phyloP scores from a whole-genome alignment of 306 rosid genomes.

The Ziziphus jujuba region DNA sequence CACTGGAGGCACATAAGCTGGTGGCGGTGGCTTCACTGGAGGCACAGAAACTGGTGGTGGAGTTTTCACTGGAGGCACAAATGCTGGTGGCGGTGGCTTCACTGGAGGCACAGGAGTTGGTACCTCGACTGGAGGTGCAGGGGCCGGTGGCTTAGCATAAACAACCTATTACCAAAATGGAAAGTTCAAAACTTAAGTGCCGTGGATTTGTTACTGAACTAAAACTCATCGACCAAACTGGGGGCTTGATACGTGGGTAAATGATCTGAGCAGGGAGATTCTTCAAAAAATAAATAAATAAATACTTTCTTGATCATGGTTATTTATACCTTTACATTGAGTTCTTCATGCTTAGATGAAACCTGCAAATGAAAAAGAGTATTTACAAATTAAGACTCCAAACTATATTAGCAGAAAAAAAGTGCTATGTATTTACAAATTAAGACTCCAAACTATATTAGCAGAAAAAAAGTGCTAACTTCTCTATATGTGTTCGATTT shows the following conservation, averaged over 20 bases:
- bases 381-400: slow-evolving; percentile 20
- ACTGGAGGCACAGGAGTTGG: slow-evolving; percentile 20
- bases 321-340: slow-evolving; percentile 28
- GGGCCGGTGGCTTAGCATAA: slow-evolving; percentile 21
- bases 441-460: slow-evolving; percentile 25
- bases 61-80: slow-evolving; percentile 11
- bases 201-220: background rate
- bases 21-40: slow-evolving; percentile 9
- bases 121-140: slow-evolving; percentile 22
- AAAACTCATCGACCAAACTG: no score
- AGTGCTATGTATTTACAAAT: background rate
- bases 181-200: background rate
- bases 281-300: no score
- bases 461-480: background rate
- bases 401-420: background rate
- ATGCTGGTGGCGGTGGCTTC: background rate
- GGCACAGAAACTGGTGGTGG: slow-evolving; percentile 19
- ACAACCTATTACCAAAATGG: slow-evolving; percentile 26
- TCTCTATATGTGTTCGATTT: background rate
- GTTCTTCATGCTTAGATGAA: slow-evolving; percentile 38
- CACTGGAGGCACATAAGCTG: slow-evolving; percentile 24
- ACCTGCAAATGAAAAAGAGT: slow-evolving; percentile 28
- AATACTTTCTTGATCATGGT: background rate
- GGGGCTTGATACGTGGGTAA: no score
- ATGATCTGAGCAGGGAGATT: no score